Evolutionary conservation across 495 filamentous ascomycete species (phyloP).

Genomic region (Neurospora hispaniola): DNA sequence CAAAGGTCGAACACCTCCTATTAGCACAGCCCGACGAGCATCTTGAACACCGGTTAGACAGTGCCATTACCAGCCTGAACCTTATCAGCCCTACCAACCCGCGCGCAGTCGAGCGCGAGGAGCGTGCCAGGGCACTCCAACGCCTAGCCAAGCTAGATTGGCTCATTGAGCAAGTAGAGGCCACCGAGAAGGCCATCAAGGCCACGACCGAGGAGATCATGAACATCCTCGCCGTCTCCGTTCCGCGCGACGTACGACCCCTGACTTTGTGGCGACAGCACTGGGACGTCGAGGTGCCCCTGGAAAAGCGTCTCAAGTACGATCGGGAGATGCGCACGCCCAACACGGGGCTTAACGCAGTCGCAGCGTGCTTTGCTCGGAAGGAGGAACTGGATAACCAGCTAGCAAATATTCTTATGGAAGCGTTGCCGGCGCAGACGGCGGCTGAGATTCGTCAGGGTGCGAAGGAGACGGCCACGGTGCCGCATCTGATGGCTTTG

Average conservation of each 20-base stretch:
- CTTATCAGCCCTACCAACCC: background rate
- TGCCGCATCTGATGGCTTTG: background rate
- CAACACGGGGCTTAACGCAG: background rate
- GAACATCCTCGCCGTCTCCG: background rate
- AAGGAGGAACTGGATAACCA: conserved; percentile 1
- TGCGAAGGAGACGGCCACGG: background rate
- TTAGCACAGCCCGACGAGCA: background rate
- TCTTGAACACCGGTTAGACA: background rate
- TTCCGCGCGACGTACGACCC: background rate
- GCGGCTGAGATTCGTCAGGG: background rate
- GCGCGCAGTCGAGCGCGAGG: background rate
- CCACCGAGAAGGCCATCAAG: background rate
- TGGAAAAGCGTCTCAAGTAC: background rate
- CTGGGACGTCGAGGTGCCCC: background rate
- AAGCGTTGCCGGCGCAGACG: conserved; percentile 1
- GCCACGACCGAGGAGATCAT: background rate
- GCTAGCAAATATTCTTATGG: background rate
- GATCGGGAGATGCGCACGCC: background rate
- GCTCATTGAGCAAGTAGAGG: background rate
- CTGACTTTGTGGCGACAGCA: background rate
- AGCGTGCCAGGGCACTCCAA: background rate
- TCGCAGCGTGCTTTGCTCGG: background rate
- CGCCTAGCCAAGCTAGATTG: conserved; percentile 3
- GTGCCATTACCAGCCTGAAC: conserved; percentile 1
- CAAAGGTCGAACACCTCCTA: background rate